Conservation (phyloP, 2,329 filamentous ascomycete species). For the Coleophoma cylindrospora region DNA sequence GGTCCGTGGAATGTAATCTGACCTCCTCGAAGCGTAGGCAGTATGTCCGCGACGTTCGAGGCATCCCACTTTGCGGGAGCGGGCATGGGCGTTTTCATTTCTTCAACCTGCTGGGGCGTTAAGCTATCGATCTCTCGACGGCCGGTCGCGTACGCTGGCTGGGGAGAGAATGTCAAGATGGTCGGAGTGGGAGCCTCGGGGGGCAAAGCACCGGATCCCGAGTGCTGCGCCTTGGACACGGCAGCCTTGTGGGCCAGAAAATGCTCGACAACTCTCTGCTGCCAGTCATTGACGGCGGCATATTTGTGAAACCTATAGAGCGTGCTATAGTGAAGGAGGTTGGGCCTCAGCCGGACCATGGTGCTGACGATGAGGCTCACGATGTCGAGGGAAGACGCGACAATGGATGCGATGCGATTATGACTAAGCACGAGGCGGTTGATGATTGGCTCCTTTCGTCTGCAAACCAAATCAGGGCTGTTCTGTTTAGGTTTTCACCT, state of each 20-base stretch:
- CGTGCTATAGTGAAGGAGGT: neutral
- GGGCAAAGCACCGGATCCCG: constrained; percentile 16
- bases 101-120: constrained; percentile 36
- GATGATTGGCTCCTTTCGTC: no score
- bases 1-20: constrained; percentile 95
- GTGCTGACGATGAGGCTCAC: no score
- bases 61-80: neutral
- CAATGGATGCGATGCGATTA: no score
- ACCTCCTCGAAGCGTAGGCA: constrained; percentile 63
- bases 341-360: neutral
- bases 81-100: constrained; percentile 28
- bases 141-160: constrained; percentile 84
- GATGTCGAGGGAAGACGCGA: no score
- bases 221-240: constrained; percentile 21
- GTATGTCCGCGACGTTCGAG: constrained; percentile 14
- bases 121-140: constrained; percentile 63
- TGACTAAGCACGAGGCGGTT: no score
- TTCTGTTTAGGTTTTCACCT: no score
- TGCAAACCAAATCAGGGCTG: no score
- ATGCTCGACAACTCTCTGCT: constrained; percentile 48
- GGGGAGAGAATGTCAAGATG: constrained; percentile 77
- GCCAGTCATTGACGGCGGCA: constrained; percentile 45
- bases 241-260: constrained; percentile 54
- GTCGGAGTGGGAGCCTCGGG: constrained; percentile 51
- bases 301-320: neutral